A percentile compares a stretch with the other conserved stretches of the same genome.
Evolutionary conservation across 2,329 filamentous ascomycete species (phyloP).

Genomic region (Claviceps africana): DNA sequence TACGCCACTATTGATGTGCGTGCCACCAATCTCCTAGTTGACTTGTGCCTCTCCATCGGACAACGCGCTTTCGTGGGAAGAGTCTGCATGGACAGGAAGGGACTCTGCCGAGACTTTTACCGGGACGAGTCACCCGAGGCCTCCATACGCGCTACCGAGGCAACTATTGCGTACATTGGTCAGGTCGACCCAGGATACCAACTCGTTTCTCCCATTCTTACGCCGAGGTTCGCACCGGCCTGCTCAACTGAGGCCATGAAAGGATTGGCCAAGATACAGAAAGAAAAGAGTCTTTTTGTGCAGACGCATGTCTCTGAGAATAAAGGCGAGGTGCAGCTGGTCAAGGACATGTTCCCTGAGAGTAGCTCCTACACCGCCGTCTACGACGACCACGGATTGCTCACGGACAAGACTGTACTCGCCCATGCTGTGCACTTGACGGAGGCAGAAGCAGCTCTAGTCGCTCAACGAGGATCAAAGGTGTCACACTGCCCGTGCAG

Average conservation of each 20-base stretch:
- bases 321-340: slow-evolving; percentile 54
- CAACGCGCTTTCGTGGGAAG: slow-evolving; percentile 85
- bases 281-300: slow-evolving; percentile 48
- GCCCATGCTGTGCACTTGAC: slow-evolving; percentile 73
- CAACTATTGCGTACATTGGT: slow-evolving; percentile 52
- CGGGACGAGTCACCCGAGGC: slow-evolving; percentile 52
- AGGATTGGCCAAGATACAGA: slow-evolving; percentile 50
- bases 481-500: slow-evolving; percentile 78
- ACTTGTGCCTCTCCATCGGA: slow-evolving; percentile 63
- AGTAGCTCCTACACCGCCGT: slow-evolving; percentile 55
- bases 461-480: slow-evolving; percentile 47
- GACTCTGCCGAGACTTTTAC: slow-evolving; percentile 62
- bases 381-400: slow-evolving; percentile 59
- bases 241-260: slow-evolving; percentile 48
- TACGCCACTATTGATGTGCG: slow-evolving; percentile 79
- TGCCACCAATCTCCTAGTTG: slow-evolving; percentile 80
- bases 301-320: slow-evolving; percentile 93
- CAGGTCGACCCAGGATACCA: slow-evolving; percentile 48
- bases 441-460: slow-evolving; percentile 48
- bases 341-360: slow-evolving; percentile 54
- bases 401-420: slow-evolving; percentile 62
- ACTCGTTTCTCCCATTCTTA: slow-evolving; percentile 68
- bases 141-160: slow-evolving; percentile 40
- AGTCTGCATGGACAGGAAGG: slow-evolving; percentile 77
- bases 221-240: slow-evolving; percentile 52